Conservation (phyloP, 345 rosid genomes). For the Rhizophora mangle region DNA sequence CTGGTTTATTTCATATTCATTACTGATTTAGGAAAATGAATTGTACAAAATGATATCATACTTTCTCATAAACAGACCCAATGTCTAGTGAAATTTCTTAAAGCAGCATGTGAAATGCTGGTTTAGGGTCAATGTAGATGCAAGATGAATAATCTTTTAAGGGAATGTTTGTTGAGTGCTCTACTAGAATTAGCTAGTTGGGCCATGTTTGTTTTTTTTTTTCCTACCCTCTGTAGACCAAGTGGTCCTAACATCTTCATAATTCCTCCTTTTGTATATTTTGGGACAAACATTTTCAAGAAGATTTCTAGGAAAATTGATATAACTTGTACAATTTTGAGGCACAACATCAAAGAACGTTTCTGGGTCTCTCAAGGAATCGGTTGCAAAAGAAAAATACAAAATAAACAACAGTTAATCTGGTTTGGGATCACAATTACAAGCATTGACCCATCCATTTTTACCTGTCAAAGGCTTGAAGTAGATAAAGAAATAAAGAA, state of each 20-base stretch:
- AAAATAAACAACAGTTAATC: background rate
- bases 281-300: no score
- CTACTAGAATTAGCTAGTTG: no score
- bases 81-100: background rate
- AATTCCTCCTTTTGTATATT: no score
- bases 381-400: background rate
- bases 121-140: background rate
- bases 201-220: no score
- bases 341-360: background rate
- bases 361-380: slow-evolving; percentile 2
- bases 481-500: no score
- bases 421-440: background rate
- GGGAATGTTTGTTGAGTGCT: background rate
- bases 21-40: slow-evolving; percentile 1
- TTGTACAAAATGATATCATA: background rate
- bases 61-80: slow-evolving; percentile 1
- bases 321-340: background rate
- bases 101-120: background rate
- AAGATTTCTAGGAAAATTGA: background rate
- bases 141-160: background rate
- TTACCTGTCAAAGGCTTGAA: background rate
- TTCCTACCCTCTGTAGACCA: no score
- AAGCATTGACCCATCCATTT: background rate
- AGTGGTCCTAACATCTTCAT: no score
- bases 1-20: background rate